Percentiles rank a stretch among this genome's conserved stretches.
phyloP scores from a whole-genome alignment of 352 stramenopile species.

The Globisporangium solare region DNA sequence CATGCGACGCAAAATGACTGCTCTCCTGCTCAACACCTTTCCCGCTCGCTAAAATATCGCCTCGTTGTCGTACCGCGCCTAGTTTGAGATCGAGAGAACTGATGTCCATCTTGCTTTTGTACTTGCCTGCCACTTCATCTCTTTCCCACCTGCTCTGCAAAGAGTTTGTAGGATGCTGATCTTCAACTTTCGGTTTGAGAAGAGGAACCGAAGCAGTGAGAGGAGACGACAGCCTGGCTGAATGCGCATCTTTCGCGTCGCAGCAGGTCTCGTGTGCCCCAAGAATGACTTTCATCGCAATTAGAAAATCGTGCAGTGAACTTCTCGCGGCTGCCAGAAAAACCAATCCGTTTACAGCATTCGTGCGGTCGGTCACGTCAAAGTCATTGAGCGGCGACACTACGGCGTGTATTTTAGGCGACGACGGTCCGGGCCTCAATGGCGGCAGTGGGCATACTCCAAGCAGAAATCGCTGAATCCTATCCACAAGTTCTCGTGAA shows the following conservation, averaged over 20 bases:
- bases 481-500: slow-evolving; percentile 23
- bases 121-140: background rate
- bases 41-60: no score
- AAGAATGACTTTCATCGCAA: slow-evolving; percentile 51
- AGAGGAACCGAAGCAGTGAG: slow-evolving; percentile 27
- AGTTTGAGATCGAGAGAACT: background rate
- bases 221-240: slow-evolving; percentile 16
- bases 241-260: slow-evolving; percentile 22
- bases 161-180: slow-evolving; percentile 1
- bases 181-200: slow-evolving; percentile 9
- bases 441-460: slow-evolving; percentile 26
- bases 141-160: background rate
- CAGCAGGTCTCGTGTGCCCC: slow-evolving; percentile 21
- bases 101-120: background rate
- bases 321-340: slow-evolving; percentile 44
- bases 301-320: slow-evolving; percentile 51
- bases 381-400: slow-evolving; percentile 17
- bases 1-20: background rate
- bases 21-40: slow-evolving; percentile 5
- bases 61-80: background rate
- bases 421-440: slow-evolving; percentile 13
- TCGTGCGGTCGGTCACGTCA: slow-evolving; percentile 35
- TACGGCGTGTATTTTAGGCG: slow-evolving; percentile 30
- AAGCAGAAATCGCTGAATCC: slow-evolving; percentile 42
- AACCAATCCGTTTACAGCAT: slow-evolving; percentile 49